Conservation (phyloP, 2,329 filamentous ascomycete genomes). For the Knufia petricola region DNA sequence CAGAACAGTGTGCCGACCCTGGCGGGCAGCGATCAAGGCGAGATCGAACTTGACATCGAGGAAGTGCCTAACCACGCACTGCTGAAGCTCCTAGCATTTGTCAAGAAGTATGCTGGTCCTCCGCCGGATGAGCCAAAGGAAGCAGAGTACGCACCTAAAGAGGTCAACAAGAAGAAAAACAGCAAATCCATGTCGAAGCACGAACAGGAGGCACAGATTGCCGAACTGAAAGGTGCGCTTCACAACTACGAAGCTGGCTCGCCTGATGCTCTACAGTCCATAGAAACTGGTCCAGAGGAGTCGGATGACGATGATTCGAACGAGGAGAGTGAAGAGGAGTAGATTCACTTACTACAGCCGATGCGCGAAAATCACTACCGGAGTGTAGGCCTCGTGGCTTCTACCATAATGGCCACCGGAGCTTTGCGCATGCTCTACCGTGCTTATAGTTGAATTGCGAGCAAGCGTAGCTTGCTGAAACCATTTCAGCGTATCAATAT, state of each 20-base stretch:
- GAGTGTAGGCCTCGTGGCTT: no score
- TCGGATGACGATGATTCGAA: slow-evolving; percentile 39
- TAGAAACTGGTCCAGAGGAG: slow-evolving; percentile 32
- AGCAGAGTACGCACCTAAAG: slow-evolving; percentile 23
- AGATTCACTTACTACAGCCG: no score
- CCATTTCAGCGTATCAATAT: no score
- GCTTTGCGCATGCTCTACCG: no score
- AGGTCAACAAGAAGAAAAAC: slow-evolving; percentile 40
- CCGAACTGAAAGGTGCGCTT: slow-evolving; percentile 38
- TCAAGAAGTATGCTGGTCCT: slow-evolving; percentile 38
- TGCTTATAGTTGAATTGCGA: no score
- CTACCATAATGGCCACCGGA: no score
- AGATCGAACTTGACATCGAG: slow-evolving; percentile 41
- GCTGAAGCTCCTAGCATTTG: slow-evolving; percentile 36
- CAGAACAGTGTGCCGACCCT: slow-evolving; percentile 70
- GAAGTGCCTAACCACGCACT: slow-evolving; percentile 40
- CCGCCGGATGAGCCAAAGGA: slow-evolving; percentile 35
- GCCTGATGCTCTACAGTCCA: slow-evolving; percentile 34
- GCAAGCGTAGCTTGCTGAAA: no score
- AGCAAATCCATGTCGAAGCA: slow-evolving; percentile 45
- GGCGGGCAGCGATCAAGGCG: slow-evolving; percentile 42
- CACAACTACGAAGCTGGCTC: slow-evolving; percentile 36
- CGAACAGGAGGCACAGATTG: slow-evolving; percentile 42
- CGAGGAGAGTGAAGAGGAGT: slow-evolving; percentile 40
- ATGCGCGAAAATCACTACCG: no score